Evolutionary conservation across 805 yeast species (phyloP), one percentile per base, ranked within the genome.

Genomic region (Ogataea nitratoaversa): DNA sequence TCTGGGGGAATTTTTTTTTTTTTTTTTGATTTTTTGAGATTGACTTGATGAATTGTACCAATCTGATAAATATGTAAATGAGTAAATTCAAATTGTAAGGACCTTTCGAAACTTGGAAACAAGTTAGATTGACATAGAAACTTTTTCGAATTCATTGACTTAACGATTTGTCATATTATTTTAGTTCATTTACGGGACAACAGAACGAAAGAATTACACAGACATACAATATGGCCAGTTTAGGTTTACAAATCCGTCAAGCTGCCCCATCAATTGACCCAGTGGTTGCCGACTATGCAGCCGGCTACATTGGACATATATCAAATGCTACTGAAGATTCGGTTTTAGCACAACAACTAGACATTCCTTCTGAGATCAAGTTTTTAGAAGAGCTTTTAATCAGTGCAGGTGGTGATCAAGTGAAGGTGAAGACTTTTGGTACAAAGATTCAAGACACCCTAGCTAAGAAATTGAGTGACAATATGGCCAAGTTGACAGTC

Each of bases 221-320:
- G 11, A 8, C 9, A 8, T 13, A 23, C 5, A 43, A 5, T 16
- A 64, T 64, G 68, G 60, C 68, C 13, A 63, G 56, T 40, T 43
- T 60, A 24, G 66, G 66, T 18, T 47, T 60, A 19, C 88, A 84
- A 57, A 79, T 90, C 7, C 83, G 96, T 46, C 86, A 83, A 60
- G 91, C 96, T 0, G 93, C 82, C 3, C 90, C 95, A 3, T 70
- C 84, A 0, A 74, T 93, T 34, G 99, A 93, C 55, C 82, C 90
- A 1, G 78, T 89, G 9, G 95, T 93, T 16, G 74, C 82, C 1
- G 93, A 89, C 46, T 93, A 93, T 59, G 95, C 95, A 3, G 82
- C 83, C 29, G 99, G 99, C 1, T 93, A 90, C 54, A 83, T 88
- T 40, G 82, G 83, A 43, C 90, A 89, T 65, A 67, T 93, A 16